Evolutionary conservation across 495 filamentous ascomycete genomes (phyloP).

Genomic region (Hyphodiscus hymeniophilus): DNA sequence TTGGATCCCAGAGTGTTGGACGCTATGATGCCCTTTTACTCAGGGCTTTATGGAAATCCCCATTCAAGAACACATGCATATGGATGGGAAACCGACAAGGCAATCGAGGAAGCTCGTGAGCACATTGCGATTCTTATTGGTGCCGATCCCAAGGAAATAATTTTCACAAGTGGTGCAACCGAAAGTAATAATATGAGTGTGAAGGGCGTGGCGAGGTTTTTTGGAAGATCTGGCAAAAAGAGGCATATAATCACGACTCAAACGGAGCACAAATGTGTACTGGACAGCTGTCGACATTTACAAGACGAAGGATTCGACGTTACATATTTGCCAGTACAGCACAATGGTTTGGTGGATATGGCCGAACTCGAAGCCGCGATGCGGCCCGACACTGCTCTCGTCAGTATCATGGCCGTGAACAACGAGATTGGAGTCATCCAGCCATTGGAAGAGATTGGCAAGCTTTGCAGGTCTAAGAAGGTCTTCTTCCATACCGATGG

Average conservation of each 20-base stretch:
- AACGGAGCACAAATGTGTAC: constrained; percentile 97
- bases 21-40: constrained; percentile 92
- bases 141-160: constrained; percentile 94
- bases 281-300: constrained; percentile 92
- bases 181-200: constrained; percentile 99
- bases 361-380: constrained; percentile 84
- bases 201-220: constrained; percentile 95
- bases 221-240: constrained; percentile 87
- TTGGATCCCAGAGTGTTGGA: constrained; percentile 90
- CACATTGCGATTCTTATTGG: constrained; percentile 83
- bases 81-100: constrained; percentile 96
- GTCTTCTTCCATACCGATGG: constrained; percentile 98
- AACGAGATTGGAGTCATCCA: constrained; percentile 99
- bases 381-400: constrained; percentile 79
- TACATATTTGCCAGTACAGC: constrained; percentile 87
- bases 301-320: constrained; percentile 95
- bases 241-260: constrained; percentile 96
- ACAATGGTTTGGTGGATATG: constrained; percentile 75
- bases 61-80: constrained; percentile 97
- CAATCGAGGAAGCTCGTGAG: constrained; percentile 74
- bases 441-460: constrained; percentile 87
- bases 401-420: constrained; percentile 98
- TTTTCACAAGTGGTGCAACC: constrained; percentile 95
- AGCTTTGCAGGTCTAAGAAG: constrained; percentile 83
- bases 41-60: constrained; percentile 91